A percentile compares a stretch with the other conserved stretches of the same genome.
Conservation (phyloP, 192 early-diverging fungal species). For the Podila minutissima region DNA sequence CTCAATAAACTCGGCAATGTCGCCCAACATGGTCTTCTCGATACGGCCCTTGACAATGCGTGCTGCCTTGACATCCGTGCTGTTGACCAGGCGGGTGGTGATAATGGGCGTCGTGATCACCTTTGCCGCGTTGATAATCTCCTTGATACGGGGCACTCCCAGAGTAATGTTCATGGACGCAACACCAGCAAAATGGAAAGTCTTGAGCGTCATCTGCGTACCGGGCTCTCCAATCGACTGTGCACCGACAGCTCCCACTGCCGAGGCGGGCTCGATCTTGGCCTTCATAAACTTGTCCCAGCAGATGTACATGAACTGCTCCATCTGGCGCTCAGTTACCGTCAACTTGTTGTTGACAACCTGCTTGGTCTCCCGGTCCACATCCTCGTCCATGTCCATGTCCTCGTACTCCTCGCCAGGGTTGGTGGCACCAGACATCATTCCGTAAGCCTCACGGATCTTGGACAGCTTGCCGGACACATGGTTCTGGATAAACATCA, state of each 20-base stretch:
- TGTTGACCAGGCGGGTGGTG: conserved; percentile 75
- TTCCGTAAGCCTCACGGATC: conserved; percentile 63
- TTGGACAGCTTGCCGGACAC: conserved; percentile 66
- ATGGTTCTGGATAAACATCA: conserved; percentile 65
- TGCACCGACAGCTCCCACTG: conserved; percentile 96
- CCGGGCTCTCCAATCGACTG: conserved; percentile 99
- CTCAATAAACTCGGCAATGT: conserved; percentile 95
- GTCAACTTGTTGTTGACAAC: conserved; percentile 71
- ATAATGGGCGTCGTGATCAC: conserved; percentile 96
- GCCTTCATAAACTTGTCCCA: conserved; percentile 86
- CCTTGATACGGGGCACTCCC: conserved; percentile 99
- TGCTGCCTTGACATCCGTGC: conserved; percentile 74
- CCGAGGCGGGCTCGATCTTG: conserved; percentile 94
- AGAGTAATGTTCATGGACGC: conserved; percentile 99
- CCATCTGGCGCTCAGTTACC: conserved; percentile 80
- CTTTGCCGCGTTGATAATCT: conserved; percentile 99
- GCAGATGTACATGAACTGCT: conserved; percentile 81
- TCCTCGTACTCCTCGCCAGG: conserved; percentile 66
- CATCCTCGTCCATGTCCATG: conserved; percentile 61
- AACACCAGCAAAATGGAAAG: conserved; percentile 99
- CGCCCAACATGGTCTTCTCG: conserved; percentile 90
- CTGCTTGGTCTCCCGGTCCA: conserved; percentile 50
- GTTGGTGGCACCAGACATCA: conserved; percentile 59
- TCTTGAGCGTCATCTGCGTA: conserved; percentile 99
- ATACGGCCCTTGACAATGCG: conserved; percentile 97